Evolutionary conservation across 2,329 filamentous ascomycete species (phyloP), one percentile per base, ranked within the genome.

Genomic region (Botrytis pseudocinerea): DNA sequence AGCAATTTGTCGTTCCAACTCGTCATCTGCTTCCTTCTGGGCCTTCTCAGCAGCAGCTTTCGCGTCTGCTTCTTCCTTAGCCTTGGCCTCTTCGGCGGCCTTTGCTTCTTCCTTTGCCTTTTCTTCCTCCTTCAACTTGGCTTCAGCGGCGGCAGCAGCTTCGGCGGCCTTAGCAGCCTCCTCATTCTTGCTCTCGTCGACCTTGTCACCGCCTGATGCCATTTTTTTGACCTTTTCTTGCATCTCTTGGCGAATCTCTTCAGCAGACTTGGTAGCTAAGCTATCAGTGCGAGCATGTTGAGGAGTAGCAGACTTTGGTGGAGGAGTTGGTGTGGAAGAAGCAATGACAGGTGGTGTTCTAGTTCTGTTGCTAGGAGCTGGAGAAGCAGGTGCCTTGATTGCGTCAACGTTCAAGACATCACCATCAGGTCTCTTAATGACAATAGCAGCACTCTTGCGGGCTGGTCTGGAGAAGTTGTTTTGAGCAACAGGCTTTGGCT

Each of bases 201-300:
- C 78, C 74, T 82, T 80, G 16, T 82, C 80, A 20, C 80, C 79
- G 69, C 80, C 81, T 32, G 79, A 79, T 32, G 79, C 79, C 65
- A 69, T 69, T 74, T 84, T 82, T 71, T 82, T 83, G 82, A 81
- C 80, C 75, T 85, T 83, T 68, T 83, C 83, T 82, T 92, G 92
- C 80, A 95, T 92, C 83, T 97, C 94, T 76, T 93, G 89, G 73
- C 91, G 91, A 76, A 93, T 93, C 83, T 97, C 92, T 81, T 95
- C 92, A 51, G 89, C 88, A 1, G 92, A 92, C 87, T 96, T 96
- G 16, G 83, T 86, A 32, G 84, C 82, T n/a, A 84, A 87, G 82
- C 91, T 95, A 69, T 97, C 93, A 25, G 89, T 86, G 60, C 93
- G 91, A 71, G 83, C 84, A 78, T 96, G 93, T 32, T 91, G 79